Evolutionary conservation across 2,329 filamentous ascomycete species (phyloP), one percentile per base, ranked within the genome.

Genomic region (Furcasterigmium furcatum): DNA sequence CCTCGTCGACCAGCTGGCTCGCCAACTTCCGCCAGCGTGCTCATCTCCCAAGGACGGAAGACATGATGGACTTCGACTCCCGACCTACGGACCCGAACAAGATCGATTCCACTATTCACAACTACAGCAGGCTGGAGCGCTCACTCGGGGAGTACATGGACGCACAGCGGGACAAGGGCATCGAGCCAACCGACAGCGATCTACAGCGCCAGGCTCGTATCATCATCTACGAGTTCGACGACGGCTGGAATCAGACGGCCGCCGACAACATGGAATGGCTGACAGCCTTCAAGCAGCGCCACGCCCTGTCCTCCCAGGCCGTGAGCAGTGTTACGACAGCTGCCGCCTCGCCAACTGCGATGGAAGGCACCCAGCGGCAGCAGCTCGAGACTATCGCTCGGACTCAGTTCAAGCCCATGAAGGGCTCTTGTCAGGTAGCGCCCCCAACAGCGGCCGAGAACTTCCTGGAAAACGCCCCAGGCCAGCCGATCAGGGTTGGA

Each of bases 191-290:
- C 0, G 77, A 84, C 48, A 70, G 70, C 3, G 74, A 78, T 38
- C 58, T 85, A 32, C 80, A 82, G 54, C 66, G 65, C 22, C 68
- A 82, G 53, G 80, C 79, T 19, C 73, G 81, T 50, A 68, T 81
- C 43, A 80, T 84, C 53, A 79, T 84, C 19, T 84, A 81, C 59
- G 79, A 81, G 39, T 75, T 71, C 47, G 78, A 83, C 43, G 80
- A 84, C 52, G 73, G 73, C 9, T 84, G 80, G 79, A 84, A 84
- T 51, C 80, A 83, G 55, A 85, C 80, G 2, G 75, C 74, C 1
- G 77, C 79, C 4, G 80, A 85, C 51, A 78, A 80, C 48, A 51
- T 64, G 3, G 59, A 67, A 4, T 82, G 79, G 75, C 65, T 84
- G 2, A 58, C 64, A 4, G 63, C 69, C 12, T 84, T 84, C 62